These are phyloP conservation scores for Ramularia endophylla DNA, from an alignment of 2,329 filamentous ascomycete genomes.

Conservation along the genomic window DNA sequence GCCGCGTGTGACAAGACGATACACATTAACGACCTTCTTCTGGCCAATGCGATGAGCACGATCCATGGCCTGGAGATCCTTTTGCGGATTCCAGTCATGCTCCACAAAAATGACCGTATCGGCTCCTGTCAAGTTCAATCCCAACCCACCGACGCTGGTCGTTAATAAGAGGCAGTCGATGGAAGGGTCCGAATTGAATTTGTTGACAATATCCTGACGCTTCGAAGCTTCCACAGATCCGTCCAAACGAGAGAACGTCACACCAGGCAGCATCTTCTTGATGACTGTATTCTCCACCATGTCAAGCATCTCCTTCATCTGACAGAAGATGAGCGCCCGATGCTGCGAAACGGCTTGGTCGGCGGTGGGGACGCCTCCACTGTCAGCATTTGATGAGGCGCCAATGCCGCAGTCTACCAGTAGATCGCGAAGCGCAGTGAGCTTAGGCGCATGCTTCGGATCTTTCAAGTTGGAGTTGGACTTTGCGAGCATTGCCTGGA, in stretches of 20 bases:
- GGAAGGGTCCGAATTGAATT: constrained; percentile 95
- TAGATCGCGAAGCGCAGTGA: constrained; percentile 81
- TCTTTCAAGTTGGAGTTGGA: constrained; percentile 81
- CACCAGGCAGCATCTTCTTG: constrained; percentile 81
- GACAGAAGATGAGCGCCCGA: constrained; percentile 93
- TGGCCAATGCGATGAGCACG: constrained; percentile 96
- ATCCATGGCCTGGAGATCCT: constrained; percentile 98
- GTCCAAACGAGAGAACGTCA: constrained; percentile 91
- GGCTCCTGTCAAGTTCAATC: constrained; percentile 90
- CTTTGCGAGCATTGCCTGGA: constrained; percentile 70
- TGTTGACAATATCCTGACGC: constrained; percentile 96
- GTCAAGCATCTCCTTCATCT: constrained; percentile 99
- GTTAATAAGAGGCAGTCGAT: constrained; percentile 93
- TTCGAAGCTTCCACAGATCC: constrained; percentile 88
- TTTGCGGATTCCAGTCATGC: constrained; percentile 99
- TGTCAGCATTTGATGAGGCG: constrained; percentile 51
- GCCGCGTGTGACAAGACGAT: constrained; percentile 89
- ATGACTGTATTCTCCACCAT: constrained; percentile 96
- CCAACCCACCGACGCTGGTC: constrained; percentile 89
- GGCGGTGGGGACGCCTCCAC: constrained; percentile 47
- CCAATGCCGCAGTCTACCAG: constrained; percentile 99
- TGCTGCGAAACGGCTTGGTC: constrained; percentile 88
- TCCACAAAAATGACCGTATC: constrained; percentile 99
- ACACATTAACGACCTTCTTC: constrained; percentile 99
- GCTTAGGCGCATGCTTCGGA: constrained; percentile 81